phyloP scores from a whole-genome alignment of 768 basidiomycete genomes.

The Suillus ampliporus region DNA sequence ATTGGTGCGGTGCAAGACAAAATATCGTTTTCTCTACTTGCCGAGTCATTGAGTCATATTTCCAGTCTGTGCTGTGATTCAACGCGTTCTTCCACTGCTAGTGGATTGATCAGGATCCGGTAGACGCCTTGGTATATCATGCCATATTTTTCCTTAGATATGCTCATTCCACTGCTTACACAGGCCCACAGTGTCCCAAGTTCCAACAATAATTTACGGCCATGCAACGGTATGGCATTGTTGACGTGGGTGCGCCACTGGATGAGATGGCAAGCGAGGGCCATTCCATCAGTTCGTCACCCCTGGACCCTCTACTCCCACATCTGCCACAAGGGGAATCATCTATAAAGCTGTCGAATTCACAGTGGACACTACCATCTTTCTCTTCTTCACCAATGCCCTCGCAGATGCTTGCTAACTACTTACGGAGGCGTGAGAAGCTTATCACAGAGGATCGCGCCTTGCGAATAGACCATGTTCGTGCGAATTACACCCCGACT shows the following conservation, averaged over 20 bases:
- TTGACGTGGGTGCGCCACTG: too few relatives aligned
- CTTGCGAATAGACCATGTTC: constrained; percentile 50
- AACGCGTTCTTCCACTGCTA: not conserved
- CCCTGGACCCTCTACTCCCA: not conserved
- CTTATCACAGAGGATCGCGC: constrained; percentile 51
- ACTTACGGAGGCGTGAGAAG: constrained; percentile 24
- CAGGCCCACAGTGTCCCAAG: not conserved
- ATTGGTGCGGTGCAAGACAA: not conserved
- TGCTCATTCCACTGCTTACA: not conserved
- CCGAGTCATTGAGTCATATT: not conserved
- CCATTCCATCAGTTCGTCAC: too few relatives aligned
- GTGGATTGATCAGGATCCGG: not conserved
- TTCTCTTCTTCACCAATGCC: not conserved
- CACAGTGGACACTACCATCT: too few relatives aligned
- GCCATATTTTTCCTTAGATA: not conserved
- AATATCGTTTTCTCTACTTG: not conserved
- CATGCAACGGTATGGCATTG: not conserved
- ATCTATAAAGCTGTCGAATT: not conserved
- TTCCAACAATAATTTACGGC: too few relatives aligned
- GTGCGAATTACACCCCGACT: constrained; percentile 36
- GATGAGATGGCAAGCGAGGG: too few relatives aligned
- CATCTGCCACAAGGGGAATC: not conserved
- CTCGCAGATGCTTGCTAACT: constrained; percentile 10
- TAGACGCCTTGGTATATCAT: not conserved
- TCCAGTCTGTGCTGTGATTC: not conserved